These are phyloP conservation scores for Monosporascus sp. DNA, from an alignment of 2,329 filamentous ascomycete genomes.

Conservation along the genomic window DNA sequence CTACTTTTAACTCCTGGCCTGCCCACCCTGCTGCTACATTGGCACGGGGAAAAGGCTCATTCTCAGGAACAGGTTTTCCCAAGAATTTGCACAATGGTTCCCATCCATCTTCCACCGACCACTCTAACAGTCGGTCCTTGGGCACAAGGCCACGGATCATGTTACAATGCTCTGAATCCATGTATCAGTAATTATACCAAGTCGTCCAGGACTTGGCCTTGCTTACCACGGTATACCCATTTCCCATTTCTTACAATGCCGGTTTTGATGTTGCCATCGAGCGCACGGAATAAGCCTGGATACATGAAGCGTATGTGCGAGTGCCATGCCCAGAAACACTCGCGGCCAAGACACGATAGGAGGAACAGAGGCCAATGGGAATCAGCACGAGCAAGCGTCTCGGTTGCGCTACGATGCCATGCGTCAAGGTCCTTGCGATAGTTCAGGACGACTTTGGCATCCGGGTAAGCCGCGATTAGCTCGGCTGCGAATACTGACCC, in stretches of 20 bases:
- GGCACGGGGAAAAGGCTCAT: background rate
- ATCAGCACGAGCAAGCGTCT: slow-evolving; percentile 20
- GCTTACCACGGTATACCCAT: slow-evolving; percentile 23
- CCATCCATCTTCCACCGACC: background rate
- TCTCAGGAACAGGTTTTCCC: slow-evolving; percentile 1
- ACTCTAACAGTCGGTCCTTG: background rate
- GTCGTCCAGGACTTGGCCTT: background rate
- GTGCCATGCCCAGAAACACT: slow-evolving; percentile 30
- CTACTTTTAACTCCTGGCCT: background rate
- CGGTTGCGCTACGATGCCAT: slow-evolving; percentile 32
- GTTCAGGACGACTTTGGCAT: slow-evolving; percentile 42
- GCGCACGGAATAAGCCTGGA: slow-evolving; percentile 24
- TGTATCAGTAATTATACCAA: slow-evolving; percentile 19
- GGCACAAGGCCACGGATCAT: background rate
- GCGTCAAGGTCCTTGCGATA: slow-evolving; percentile 33
- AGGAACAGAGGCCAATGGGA: slow-evolving; percentile 24
- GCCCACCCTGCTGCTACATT: background rate
- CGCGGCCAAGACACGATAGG: slow-evolving; percentile 19
- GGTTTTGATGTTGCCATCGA: slow-evolving; percentile 22
- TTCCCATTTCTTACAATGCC: slow-evolving; percentile 23
- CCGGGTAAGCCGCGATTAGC: slow-evolving; percentile 40
- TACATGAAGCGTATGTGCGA: slow-evolving; percentile 25
- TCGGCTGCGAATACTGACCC: slow-evolving; percentile 36
- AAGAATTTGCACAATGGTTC: slow-evolving; percentile 7
- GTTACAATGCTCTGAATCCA: slow-evolving; percentile 13